Percentiles rank a stretch among this genome's conserved stretches.
phyloP scores from a whole-genome alignment of 768 basidiomycete genomes.

The Hortiboletus flavorubellus region DNA sequence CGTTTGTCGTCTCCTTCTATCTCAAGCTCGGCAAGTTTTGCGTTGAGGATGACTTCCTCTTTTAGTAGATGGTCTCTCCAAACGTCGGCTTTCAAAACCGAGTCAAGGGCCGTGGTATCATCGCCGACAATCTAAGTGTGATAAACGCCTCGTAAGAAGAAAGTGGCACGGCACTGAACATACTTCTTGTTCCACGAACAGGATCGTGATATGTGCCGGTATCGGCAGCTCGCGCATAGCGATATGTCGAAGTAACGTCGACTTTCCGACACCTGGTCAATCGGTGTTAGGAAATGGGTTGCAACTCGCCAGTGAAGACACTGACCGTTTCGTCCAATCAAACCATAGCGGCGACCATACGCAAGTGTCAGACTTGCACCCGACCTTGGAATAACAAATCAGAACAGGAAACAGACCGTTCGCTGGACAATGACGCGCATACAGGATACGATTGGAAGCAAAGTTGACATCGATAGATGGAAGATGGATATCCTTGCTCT shows the following conservation, averaged over 20 bases:
- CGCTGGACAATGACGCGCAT: slow-evolving; percentile 12
- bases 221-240: slow-evolving; percentile 94
- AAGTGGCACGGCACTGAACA: slow-evolving; percentile 6
- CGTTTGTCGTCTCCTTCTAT: slow-evolving; percentile 72
- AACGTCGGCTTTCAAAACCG: slow-evolving; percentile 99
- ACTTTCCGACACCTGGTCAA: slow-evolving; percentile 84
- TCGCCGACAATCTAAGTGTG: slow-evolving; percentile 77
- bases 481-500: slow-evolving; percentile 96
- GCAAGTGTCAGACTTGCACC: slow-evolving; percentile 86
- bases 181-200: slow-evolving; percentile 98
- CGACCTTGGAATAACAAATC: slow-evolving; percentile 43
- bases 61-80: slow-evolving; percentile 92
- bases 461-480: slow-evolving; percentile 96
- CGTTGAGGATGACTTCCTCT: slow-evolving; percentile 78
- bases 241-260: slow-evolving; percentile 90
- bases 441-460: slow-evolving; percentile 92
- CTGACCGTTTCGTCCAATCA: slow-evolving; percentile 84
- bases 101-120: slow-evolving; percentile 87
- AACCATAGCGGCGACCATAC: slow-evolving; percentile 84
- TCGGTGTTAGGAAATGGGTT: background rate
- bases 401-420: slow-evolving; percentile 1
- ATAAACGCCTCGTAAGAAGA: background rate
- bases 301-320: background rate
- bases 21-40: slow-evolving; percentile 69
- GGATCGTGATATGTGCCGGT: slow-evolving; percentile 91